A percentile compares a stretch with the other conserved stretches of the same genome.
phyloP scores from a whole-genome alignment of 1,284 basidiomycete species.

The Abortiporus biennis region DNA sequence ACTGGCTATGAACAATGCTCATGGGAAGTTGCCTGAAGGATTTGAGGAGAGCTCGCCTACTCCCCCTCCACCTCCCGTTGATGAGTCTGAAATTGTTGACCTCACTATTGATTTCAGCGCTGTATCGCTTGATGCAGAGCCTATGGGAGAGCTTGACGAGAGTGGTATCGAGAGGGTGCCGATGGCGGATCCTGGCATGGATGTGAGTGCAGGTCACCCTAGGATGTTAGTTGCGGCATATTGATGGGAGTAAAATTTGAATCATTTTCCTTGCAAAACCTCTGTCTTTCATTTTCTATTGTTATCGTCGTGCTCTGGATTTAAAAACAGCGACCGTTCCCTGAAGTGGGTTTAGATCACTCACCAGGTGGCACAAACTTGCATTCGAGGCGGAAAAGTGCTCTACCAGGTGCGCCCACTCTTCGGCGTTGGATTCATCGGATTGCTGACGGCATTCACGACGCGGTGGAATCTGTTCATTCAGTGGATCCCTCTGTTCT shows the following conservation, averaged over 20 bases:
- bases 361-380: slow-evolving; percentile 49
- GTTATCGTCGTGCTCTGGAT: not conserved
- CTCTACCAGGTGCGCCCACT: slow-evolving; percentile 66
- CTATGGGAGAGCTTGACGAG: slow-evolving; percentile 67
- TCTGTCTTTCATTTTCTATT: slow-evolving; percentile 11
- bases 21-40: slow-evolving; percentile 57
- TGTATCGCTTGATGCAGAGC: slow-evolving; percentile 74
- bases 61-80: slow-evolving; percentile 73
- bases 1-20: slow-evolving; percentile 65
- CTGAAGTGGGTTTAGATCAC: slow-evolving; percentile 49
- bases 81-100: slow-evolving; percentile 82
- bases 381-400: slow-evolving; percentile 81
- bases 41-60: slow-evolving; percentile 62
- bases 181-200: slow-evolving; percentile 83
- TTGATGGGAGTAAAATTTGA: slow-evolving; percentile 7
- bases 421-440: slow-evolving; percentile 11
- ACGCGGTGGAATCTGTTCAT: slow-evolving; percentile 10
- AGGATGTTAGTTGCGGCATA: slow-evolving; percentile 2
- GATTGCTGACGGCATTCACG: slow-evolving; percentile 15
- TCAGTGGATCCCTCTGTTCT: slow-evolving; percentile 84
- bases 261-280: slow-evolving; percentile 1
- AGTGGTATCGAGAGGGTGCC: slow-evolving; percentile 83
- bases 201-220: slow-evolving; percentile 49
- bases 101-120: slow-evolving; percentile 84
- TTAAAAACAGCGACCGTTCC: slow-evolving; percentile 47